Evolutionary conservation across 805 yeast species (phyloP), one percentile per base, ranked within the genome.

Genomic region (Metschnikowia cubensis): DNA sequence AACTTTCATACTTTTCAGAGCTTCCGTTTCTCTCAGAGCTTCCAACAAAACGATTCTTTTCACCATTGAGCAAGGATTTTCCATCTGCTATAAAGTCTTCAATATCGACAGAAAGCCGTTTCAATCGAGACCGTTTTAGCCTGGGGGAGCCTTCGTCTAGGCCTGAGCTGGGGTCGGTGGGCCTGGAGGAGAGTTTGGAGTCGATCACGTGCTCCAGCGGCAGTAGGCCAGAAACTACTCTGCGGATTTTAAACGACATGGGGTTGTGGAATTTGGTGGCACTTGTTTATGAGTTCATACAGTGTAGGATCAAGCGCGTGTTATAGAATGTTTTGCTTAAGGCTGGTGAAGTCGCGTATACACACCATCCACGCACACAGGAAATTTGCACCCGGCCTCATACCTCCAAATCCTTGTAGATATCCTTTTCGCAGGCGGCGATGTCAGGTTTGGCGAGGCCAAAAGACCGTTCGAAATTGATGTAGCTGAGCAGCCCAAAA

Each of bases 381-480:
- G 8, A 14, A 22, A 38, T 38, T 38, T 22, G 41, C 41, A 38
- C 31, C 41, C 32, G 36, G 35, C 42, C 29, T 20, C 18, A 43
- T 15, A 43, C 46, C 37, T 43, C 33, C 40, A 89, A 64, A 63
- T 90, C 97, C 20, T 66, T 57, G 38, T 80, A 66, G 1, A 85
- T 57, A 65, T 88, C 95, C 4, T 66, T 64, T 48, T 74, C 74
- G 59, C 90, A 82, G 1, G 71, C 66, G 0, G 6, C 25, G 8
- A 47, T 29, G 50, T 71, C 69, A 4, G 67, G 55, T 15, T 54
- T 54, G 37, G 45, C 57, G 34, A 86, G 67, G 10, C 82, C 77
- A 61, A 83, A 89, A 17, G 79, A 76, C 57, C 83, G 77, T 61
- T 85, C 92, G 61, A 81, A 87, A 54, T 81, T 80, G 44, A 78